Evolutionary conservation across 75 land plant genomes (phyloP), one percentile per base, ranked within the genome.

Genomic region (Sequoiadendron giganteum): DNA sequence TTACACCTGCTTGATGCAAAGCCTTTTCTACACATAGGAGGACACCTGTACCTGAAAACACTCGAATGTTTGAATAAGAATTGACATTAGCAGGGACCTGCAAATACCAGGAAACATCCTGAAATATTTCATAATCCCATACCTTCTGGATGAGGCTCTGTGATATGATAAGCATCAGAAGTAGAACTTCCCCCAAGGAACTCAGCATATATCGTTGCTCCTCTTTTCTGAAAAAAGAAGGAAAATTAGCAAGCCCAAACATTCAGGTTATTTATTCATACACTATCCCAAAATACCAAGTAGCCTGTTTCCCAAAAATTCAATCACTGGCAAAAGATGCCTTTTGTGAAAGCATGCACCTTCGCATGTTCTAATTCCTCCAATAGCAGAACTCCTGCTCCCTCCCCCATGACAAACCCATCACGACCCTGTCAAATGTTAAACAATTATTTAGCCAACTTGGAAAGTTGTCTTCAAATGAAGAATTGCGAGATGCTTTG

Each of bases 341-440:
- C 28, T 39, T 16, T 30, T 32, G 65, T 18, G 58, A 48, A 65
- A 38, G 52, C 28, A 21, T 76, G 78, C 81, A 90, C 93, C 92
- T 92, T 91, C 8, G 93, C 93, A 88, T 92, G 93, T 85, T 91
- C 93, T 82, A 92, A 73, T 80, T 92, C 93, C 85, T 92, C 93
- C 82, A 92, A 76, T 16, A 92, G 92, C 61, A 93, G 85, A 85
- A 92, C 90, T n/a, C 94, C 94, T 49, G 91, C 91, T 75, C 94
- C 94, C 87, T 93, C 94, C 86, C 94, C 94, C 92, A 93, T 89
- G 47, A 93, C 93, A 85, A 92, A 92, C 38, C 93, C 93, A 87
- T 92, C 93, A 32, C 93, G 92, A 65, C 87, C 90, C 90, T 91
- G 48, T 82, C 80, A 55, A 54, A 88, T 10, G 19, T 55, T 42